Evolutionary conservation across 805 yeast genomes (phyloP).

Genomic region (Saccharomycodes ludwigii): DNA sequence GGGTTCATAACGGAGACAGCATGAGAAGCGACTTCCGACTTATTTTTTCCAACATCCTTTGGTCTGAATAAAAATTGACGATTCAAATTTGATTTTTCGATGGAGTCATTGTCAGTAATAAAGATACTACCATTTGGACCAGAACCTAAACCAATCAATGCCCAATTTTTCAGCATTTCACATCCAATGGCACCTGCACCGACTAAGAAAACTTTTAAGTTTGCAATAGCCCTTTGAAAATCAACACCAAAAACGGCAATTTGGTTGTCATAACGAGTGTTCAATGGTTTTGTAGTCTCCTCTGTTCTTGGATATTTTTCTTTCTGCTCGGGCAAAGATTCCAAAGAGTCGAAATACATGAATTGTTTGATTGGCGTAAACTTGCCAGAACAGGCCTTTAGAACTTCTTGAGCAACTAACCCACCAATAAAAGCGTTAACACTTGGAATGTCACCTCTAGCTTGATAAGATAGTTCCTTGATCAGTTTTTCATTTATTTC

Average conservation of each 20-base stretch:
- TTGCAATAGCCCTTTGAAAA: constrained; percentile 61
- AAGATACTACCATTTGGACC: constrained; percentile 78
- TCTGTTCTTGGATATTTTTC: constrained; percentile 49
- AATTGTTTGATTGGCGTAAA: constrained; percentile 89
- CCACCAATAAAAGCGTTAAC: constrained; percentile 88
- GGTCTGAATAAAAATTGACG: constrained; percentile 94
- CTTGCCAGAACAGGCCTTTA: constrained; percentile 91
- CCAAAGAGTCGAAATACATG: constrained; percentile 88
- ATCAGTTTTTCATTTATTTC: constrained; percentile 53
- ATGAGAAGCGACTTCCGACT: constrained; percentile 79
- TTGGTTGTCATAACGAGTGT: constrained; percentile 86
- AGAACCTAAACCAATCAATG: constrained; percentile 87
- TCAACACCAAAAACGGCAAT: constrained; percentile 85
- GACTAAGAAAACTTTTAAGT: constrained; percentile 76
- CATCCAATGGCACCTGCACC: constrained; percentile 99
- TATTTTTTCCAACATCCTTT: constrained; percentile 82
- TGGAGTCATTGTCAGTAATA: constrained; percentile 89
- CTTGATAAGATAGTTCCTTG: constrained; percentile 66
- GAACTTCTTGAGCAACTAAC: constrained; percentile 87
- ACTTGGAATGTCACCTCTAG: constrained; percentile 87
- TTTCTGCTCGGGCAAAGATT: constrained; percentile 65
- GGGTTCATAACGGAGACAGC: constrained; percentile 86
- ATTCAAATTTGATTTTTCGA: constrained; percentile 90
- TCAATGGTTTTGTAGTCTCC: constrained; percentile 61
- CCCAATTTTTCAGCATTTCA: constrained; percentile 98